These are phyloP conservation scores for Penicillium daleae DNA, from an alignment of 495 filamentous ascomycete genomes.

Conservation along the genomic window DNA sequence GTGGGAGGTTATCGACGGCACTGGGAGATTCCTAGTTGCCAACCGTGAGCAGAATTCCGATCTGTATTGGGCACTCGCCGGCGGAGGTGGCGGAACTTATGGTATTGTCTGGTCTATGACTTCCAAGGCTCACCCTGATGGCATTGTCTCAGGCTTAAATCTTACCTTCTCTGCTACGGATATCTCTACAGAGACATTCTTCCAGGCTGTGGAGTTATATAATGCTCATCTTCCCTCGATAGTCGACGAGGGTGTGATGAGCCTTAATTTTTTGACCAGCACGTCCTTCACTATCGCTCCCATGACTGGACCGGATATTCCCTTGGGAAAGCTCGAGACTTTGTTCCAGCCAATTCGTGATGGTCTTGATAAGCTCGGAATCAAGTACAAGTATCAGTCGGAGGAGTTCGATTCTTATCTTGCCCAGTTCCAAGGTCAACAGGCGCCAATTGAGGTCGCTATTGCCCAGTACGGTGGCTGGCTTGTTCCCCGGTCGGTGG, in stretches of 20 bases:
- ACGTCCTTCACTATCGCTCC: constrained; percentile 51
- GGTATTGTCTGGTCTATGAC: constrained; percentile 64
- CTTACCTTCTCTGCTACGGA: constrained; percentile 35
- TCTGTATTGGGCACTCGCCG: constrained; percentile 69
- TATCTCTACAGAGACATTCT: constrained; percentile 48
- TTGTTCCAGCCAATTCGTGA: constrained; percentile 39
- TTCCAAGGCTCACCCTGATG: constrained; percentile 46
- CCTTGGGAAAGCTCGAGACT: constrained; percentile 26
- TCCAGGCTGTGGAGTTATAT: constrained; percentile 42
- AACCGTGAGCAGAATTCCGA: constrained; percentile 59
- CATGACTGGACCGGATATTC: constrained; percentile 39
- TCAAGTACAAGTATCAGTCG: constrained; percentile 29
- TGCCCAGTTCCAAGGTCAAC: constrained; percentile 48
- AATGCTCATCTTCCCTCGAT: constrained; percentile 46
- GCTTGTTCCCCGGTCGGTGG: constrained; percentile 55
- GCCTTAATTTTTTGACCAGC: constrained; percentile 53
- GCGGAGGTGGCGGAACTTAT: constrained; percentile 67
- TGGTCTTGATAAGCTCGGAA: constrained; percentile 31
- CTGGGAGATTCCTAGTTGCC: constrained; percentile 52
- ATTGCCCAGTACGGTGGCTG: constrained; percentile 60
- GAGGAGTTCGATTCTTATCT: constrained; percentile 48
- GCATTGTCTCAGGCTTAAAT: constrained; percentile 31
- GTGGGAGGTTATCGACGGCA: constrained; percentile 61
- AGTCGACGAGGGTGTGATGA: constrained; percentile 57
- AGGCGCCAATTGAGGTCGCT: constrained; percentile 43